Base-by-base conservation (phyloP, 169 alveolate species). In the Ichthyophthirius multifiliis region DNA sequence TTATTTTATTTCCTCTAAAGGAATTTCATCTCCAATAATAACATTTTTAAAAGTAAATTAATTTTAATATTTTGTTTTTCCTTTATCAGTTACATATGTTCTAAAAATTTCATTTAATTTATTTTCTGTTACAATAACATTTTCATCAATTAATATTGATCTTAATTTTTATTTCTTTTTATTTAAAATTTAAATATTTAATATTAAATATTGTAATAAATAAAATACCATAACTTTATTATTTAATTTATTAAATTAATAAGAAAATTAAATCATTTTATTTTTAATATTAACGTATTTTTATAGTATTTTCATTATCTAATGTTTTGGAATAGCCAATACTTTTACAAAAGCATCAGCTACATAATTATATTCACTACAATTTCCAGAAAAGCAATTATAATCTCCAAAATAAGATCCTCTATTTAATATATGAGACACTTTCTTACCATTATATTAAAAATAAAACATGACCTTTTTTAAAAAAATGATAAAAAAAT, bases 191-290 rank as follows among this genome's bases (percentile, higher is more conserved):
- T 1, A 6, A 55, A 5, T 5, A 18, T 47, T 47, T 20, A 47
- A n/a, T 4, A 47, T 47, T 4, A 20, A n/a, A 47, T 10, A 20
- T 47, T 18, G 31, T 2, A 55, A 4, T 15, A 27, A 7, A 9
- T 13, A 55, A 55, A 20, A 27, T 55, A 55, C 71, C 71, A 55
- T 55, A 27, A 39, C 71, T 55, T 55, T 55, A 55, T 55, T 55
- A 27, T 55, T 27, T 5, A 27, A 9, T 16, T 55, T 55, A 23
- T 55, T 27, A 27, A 20, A 55, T 3, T 55, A 16, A 27, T 10
- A 55, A 18, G 71, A 55, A 27, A 27, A 23, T 5, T 34, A 55
- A 27, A 27, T 27, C 2, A 55, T 55, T 55, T 55, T 55, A 6
- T 55, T 55, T 39, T 55, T 55, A 0, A 55, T 55, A 18, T 55